Conservation (phyloP, 2,329 filamentous ascomycete species). For the Fusarium sp. region DNA sequence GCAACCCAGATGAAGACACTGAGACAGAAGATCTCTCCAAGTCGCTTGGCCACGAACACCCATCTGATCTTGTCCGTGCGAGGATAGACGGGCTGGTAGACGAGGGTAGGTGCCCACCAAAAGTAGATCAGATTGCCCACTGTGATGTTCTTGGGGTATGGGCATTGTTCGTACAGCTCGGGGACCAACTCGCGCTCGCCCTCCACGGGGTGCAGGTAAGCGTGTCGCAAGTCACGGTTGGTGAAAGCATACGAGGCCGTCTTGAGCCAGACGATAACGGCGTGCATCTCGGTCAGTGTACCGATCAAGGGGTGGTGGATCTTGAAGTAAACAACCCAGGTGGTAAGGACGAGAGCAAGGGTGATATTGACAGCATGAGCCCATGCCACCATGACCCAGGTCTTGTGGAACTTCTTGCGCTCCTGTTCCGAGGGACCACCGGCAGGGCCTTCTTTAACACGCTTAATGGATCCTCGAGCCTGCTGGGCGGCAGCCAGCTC, state of each 20-base stretch:
- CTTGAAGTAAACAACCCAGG: constrained; percentile 87
- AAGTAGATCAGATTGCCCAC: constrained; percentile 91
- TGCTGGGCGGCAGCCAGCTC: constrained; percentile 85
- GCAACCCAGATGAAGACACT: constrained; percentile 95
- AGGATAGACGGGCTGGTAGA: constrained; percentile 97
- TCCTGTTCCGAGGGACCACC: constrained; percentile 66
- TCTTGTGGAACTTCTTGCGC: constrained; percentile 74
- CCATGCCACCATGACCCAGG: constrained; percentile 84
- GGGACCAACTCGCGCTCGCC: constrained; percentile 79
- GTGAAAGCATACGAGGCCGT: constrained; percentile 96
- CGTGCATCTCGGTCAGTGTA: constrained; percentile 89
- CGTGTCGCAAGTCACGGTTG: constrained; percentile 93
- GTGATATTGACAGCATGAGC: constrained; percentile 87
- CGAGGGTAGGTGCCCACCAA: constrained; percentile 96
- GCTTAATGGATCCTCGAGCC: constrained; percentile 75
- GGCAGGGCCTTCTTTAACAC: constrained; percentile 61
- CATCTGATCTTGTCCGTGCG: constrained; percentile 85
- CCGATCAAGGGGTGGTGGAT: constrained; percentile 95
- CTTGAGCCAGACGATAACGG: constrained; percentile 96
- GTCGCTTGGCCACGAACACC: constrained; percentile 86
- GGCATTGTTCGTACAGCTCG: constrained; percentile 82
- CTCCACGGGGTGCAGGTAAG: constrained; percentile 81
- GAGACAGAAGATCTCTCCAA: constrained; percentile 81
- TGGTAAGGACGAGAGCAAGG: constrained; percentile 82
- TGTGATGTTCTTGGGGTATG: constrained; percentile 93